phyloP scores from a whole-genome alignment of 1,284 basidiomycete species.

The Erythrobasidium hasegawianum region DNA sequence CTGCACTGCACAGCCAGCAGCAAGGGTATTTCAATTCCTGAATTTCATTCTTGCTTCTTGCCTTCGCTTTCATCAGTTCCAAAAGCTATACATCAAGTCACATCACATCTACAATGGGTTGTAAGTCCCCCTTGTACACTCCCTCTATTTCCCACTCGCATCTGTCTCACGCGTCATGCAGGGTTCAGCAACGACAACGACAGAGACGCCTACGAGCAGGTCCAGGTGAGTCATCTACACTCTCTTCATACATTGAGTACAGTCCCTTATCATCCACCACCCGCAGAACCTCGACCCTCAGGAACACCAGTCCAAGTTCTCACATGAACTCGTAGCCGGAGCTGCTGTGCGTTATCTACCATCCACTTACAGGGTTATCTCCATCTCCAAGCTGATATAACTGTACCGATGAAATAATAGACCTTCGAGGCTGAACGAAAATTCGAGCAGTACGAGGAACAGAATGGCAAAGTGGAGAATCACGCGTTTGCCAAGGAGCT shows the following conservation, averaged over 20 bases:
- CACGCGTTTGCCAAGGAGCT: conserved; percentile 55
- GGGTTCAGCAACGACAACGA: conserved; percentile 2
- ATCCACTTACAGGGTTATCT: no score
- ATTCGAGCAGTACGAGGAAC: conserved; percentile 56
- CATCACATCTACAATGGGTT: no score
- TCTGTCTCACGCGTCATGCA: not conserved
- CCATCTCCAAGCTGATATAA: no score
- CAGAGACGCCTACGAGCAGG: conserved; percentile 1
- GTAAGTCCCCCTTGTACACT: no score
- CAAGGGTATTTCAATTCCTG: no score
- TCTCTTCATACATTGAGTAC: not conserved
- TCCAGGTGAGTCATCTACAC: not conserved
- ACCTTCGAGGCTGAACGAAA: not conserved
- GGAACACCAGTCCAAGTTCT: not conserved
- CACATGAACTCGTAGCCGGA: not conserved
- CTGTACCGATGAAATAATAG: no score
- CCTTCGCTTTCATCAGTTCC: no score
- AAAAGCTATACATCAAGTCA: no score
- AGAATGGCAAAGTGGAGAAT: conserved; percentile 53
- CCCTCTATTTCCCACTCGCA: no score
- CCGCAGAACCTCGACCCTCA: conserved; percentile 1
- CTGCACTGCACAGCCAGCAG: no score
- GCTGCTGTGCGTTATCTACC: not conserved
- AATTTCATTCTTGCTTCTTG: no score
- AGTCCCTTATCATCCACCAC: not conserved